These are phyloP conservation scores for Aegilops sharonensis DNA, from an alignment of 176 grass and related monocot genomes.

Conservation along the genomic window DNA sequence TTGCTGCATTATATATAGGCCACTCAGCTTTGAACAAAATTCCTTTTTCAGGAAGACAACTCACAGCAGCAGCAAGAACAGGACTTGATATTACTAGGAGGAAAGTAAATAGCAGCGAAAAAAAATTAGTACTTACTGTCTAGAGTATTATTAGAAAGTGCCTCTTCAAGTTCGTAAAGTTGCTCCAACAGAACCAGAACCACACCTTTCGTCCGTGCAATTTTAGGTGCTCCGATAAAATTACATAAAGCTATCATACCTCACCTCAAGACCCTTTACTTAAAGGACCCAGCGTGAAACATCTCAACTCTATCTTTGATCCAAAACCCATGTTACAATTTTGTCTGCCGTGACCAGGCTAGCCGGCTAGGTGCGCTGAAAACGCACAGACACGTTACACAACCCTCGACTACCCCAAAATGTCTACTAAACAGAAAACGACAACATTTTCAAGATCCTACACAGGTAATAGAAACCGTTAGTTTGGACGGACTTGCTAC, in stretches of 20 bases:
- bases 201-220: constrained; percentile 21
- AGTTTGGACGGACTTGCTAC: background rate
- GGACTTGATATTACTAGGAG: constrained; percentile 1
- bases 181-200: constrained; percentile 42
- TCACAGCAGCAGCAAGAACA: background rate
- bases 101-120: background rate
- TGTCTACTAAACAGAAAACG: constrained; percentile 7
- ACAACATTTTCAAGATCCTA: constrained; percentile 31
- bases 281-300: background rate
- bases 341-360: background rate
- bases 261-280: constrained; percentile 11
- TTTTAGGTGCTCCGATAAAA: constrained; percentile 32
- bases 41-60: background rate
- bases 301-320: constrained; percentile 22
- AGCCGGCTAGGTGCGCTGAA: background rate
- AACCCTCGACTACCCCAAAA: constrained; percentile 27
- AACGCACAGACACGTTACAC: constrained; percentile 9
- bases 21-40: background rate
- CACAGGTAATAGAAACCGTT: constrained; percentile 25
- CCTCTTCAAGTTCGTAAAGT: constrained; percentile 39
- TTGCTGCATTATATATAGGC: background rate
- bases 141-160: constrained; percentile 36
- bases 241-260: constrained; percentile 24
- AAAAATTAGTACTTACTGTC: constrained; percentile 43
- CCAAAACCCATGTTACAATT: background rate